Conservation (phyloP, 164 flowering plant species). For the Chimonanthus praecox region DNA sequence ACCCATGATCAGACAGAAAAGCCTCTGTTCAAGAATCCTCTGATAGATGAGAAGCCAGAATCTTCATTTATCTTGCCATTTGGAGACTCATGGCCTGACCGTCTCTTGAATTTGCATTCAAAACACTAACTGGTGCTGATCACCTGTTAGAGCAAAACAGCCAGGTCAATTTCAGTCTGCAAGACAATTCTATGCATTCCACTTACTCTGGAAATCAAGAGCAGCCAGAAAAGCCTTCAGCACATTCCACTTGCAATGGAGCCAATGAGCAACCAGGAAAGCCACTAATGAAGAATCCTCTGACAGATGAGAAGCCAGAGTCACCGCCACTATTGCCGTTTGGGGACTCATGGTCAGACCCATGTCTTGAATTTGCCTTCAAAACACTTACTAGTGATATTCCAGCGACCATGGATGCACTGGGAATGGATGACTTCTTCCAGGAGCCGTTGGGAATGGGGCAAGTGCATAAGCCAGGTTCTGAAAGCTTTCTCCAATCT, state of each 20-base stretch:
- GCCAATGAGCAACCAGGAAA: not conserved
- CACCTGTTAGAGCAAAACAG: not conserved
- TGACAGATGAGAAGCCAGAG: conserved; percentile 14
- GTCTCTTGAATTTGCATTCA: conserved; percentile 40
- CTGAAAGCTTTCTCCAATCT: conserved; percentile 16
- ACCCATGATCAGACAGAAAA: not conserved
- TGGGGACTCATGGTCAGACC: conserved; percentile 32
- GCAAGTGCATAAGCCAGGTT: conserved; percentile 18
- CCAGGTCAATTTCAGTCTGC: not conserved
- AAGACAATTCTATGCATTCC: not conserved
- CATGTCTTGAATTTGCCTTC: conserved; percentile 41
- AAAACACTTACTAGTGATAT: conserved; percentile 40
- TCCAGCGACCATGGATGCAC: conserved; percentile 25
- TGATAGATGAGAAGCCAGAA: conserved; percentile 15
- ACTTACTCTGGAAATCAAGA: not conserved
- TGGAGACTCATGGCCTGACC: conserved; percentile 31
- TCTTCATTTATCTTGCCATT: conserved; percentile 16
- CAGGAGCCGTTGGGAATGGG: conserved; percentile 24
- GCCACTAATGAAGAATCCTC: conserved; percentile 1
- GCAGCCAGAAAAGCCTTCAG: not conserved
- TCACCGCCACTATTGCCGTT: conserved; percentile 17
- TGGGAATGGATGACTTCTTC: conserved; percentile 22
- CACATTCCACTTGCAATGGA: not conserved
- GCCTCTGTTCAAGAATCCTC: not conserved
- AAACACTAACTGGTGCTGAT: conserved; percentile 31